Evolutionary conservation across 2,329 filamentous ascomycete species (phyloP), one percentile per base, ranked within the genome.

Genomic region (Fusarium sp.): DNA sequence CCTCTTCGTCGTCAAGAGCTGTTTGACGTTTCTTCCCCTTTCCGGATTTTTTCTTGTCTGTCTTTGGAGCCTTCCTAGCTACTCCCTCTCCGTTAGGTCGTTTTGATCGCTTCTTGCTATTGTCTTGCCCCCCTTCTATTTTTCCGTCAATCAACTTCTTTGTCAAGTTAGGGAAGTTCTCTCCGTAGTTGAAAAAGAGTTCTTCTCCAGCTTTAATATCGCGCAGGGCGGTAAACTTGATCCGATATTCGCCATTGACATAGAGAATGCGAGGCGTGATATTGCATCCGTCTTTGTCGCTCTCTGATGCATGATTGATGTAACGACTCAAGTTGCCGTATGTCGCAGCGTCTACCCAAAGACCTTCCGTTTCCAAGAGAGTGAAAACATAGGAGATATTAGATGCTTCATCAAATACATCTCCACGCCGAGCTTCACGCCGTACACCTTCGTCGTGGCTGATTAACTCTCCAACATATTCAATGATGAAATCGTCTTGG

Each of bases 281-380:
- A 68, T 90, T 88, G 75, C 90, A 89, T 56, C 92, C 76, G 69
- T 82, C 73, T 64, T 82, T 82, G 64, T 84, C 81, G 46, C 79
- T 77, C 49, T 84, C 82, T 2, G 85, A 84, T 16, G 91, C 90
- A 73, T 95, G 92, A 78, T 97, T 96, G 78, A 96, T 93, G 79
- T 94, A 96, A 6, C 93, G 89, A 48, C 91, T 90, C 68, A 94
- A 89, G 77, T 95, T 96, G 51, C 93, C 93, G 69, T 91, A 91
- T 43, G 89, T 89, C 21, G 91, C 92, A 9, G 90, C 90, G 75
- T 96, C 93, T 20, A 96, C 86, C 87, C 87, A 89, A 40, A 88
- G 88, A 43, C 87, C 87, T 69, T 89, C 87, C 21, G 86, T 82
- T 61, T 89, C 87, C 18, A 89, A 79, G 3, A 89, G 79, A 1